These are phyloP conservation scores for Aegilops longissima DNA, from an alignment of 176 grass and related monocot genomes.

Conservation along the genomic window DNA sequence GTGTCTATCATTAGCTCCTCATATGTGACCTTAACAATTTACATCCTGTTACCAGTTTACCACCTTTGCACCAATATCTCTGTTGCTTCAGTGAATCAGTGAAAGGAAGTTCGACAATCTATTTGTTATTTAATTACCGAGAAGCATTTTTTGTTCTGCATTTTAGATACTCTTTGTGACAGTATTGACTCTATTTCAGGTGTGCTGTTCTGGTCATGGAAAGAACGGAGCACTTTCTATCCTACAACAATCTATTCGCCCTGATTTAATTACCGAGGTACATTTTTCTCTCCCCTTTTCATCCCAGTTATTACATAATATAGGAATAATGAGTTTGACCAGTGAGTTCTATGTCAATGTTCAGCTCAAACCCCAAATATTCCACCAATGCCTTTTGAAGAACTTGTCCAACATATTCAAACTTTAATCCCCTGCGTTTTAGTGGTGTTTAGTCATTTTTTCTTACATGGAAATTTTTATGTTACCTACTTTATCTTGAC, in stretches of 20 bases:
- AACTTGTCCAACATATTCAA: background rate
- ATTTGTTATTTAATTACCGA: background rate
- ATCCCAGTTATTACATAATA: background rate
- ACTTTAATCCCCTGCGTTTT: background rate
- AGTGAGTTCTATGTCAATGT: background rate
- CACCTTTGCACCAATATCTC: constrained; percentile 4
- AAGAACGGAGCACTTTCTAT: constrained; percentile 89
- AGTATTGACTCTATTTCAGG: constrained; percentile 54
- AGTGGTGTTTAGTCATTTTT: background rate
- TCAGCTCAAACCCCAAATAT: background rate
- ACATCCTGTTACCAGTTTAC: background rate
- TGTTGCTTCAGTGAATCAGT: background rate
- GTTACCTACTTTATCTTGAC: constrained; percentile 16
- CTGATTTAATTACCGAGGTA: constrained; percentile 95
- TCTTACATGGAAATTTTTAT: background rate
- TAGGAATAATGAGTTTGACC: background rate
- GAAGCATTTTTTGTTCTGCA: constrained; percentile 6
- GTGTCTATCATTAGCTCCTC: background rate
- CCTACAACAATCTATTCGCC: constrained; percentile 95
- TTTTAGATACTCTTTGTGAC: constrained; percentile 29
- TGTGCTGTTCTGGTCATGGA: constrained; percentile 97
- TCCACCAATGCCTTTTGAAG: background rate
- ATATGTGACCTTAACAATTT: constrained; percentile 19
- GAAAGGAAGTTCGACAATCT: constrained; percentile 10
- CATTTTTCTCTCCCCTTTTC: constrained; percentile 3